phyloP scores from a whole-genome alignment of 2,329 filamentous ascomycete species.

The Nothopassalora personata region DNA sequence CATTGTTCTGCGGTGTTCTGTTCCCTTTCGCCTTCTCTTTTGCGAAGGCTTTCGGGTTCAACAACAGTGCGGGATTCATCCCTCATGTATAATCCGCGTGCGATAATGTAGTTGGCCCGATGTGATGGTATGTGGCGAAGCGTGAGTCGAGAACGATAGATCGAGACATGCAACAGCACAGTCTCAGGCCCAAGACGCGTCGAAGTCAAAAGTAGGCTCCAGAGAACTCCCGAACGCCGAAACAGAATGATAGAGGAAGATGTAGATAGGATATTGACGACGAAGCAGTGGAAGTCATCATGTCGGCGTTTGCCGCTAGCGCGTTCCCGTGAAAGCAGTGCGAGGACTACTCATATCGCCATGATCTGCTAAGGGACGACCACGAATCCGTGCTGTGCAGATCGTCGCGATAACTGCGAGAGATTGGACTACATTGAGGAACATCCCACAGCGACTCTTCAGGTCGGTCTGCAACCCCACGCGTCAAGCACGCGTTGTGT shows the following conservation, averaged over 20 bases:
- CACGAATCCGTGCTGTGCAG: too few species aligned
- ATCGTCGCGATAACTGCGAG: too few species aligned
- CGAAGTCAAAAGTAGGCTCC: too few species aligned
- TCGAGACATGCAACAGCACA: background rate
- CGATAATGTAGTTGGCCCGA: background rate
- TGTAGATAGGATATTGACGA: background rate
- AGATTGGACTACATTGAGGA: too few species aligned
- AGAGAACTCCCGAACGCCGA: conserved; percentile 1
- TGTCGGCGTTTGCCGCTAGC: background rate
- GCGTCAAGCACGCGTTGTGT: background rate
- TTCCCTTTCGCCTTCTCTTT: conserved; percentile 31
- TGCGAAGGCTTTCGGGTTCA: conserved; percentile 36
- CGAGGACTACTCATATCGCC: too few species aligned
- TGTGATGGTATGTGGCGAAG: conserved; percentile 3
- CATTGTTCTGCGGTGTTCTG: conserved; percentile 25
- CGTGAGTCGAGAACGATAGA: background rate
- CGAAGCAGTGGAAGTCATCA: background rate
- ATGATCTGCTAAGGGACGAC: too few species aligned
- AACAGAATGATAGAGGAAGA: background rate
- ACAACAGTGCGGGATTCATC: conserved; percentile 34
- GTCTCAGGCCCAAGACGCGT: too few species aligned
- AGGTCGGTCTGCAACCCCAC: background rate
- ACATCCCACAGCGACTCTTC: too few species aligned
- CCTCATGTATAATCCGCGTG: background rate
- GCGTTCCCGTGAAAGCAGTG: background rate